Evolutionary conservation across 1,284 basidiomycete species (phyloP).

Genomic region (Ceratobasidium theobromae): DNA sequence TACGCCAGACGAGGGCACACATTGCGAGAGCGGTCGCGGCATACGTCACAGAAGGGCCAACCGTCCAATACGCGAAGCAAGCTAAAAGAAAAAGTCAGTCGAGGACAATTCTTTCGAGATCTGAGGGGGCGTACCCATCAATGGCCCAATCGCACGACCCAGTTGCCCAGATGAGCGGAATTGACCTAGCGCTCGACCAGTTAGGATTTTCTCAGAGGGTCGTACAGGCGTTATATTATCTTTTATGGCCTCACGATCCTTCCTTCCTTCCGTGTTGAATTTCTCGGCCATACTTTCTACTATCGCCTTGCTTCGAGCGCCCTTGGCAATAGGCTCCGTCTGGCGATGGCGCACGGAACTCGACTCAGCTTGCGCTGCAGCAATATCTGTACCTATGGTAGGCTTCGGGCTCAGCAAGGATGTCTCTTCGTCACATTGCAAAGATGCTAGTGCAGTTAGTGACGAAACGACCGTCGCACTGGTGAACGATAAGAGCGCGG

Average conservation of each 20-base stretch:
- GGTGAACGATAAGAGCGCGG: constrained; percentile 83
- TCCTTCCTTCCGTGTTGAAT: neutral
- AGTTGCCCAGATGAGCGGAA: constrained; percentile 89
- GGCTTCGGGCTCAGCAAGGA: no score
- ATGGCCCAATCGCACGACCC: constrained; percentile 83
- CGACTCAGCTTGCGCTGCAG: constrained; percentile 54
- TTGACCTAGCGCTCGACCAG: constrained; percentile 77
- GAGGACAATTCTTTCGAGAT: neutral
- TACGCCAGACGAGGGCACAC: constrained; percentile 40
- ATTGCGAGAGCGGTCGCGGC: constrained; percentile 63
- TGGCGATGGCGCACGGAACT: constrained; percentile 33
- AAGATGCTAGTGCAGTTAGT: constrained; percentile 79
- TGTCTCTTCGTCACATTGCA: constrained; percentile 74
- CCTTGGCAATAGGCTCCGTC: constrained; percentile 23
- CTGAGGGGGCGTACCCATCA: constrained; percentile 61
- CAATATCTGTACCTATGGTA: no score
- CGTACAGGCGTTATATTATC: neutral
- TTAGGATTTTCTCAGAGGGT: constrained; percentile 50
- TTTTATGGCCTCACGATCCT: constrained; percentile 34
- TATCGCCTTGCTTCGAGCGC: neutral
- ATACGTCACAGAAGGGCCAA: constrained; percentile 81
- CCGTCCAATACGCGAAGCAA: constrained; percentile 83
- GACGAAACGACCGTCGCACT: constrained; percentile 90
- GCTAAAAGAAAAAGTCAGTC: constrained; percentile 48
- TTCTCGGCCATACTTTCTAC: neutral